A percentile compares a stretch with the other conserved stretches of the same genome.
Conservation (phyloP, 2,329 filamentous ascomycete genomes). For the Verticillium zaregamsianum region DNA sequence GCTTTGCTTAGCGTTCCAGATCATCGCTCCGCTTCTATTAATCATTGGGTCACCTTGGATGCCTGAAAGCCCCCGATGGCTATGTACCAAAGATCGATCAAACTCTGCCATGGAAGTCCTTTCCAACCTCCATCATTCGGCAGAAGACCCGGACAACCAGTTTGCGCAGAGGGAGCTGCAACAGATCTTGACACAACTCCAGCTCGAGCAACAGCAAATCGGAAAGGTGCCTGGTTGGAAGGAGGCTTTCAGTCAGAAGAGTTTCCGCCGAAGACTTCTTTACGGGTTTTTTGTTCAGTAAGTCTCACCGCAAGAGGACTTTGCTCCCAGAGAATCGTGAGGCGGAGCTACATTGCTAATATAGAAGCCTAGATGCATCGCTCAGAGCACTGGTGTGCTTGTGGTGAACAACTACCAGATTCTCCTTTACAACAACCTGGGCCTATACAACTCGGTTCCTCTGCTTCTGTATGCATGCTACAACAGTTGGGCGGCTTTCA, state of each 20-base stretch:
- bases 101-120: conserved; percentile 15
- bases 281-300: conserved; percentile 7
- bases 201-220: conserved; percentile 21
- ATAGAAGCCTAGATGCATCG: background rate
- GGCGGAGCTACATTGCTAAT: too few relatives aligned
- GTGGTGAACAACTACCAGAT: conserved; percentile 5
- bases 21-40: background rate
- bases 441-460: conserved; percentile 2
- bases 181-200: conserved; percentile 1
- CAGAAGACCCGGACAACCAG: conserved; percentile 16
- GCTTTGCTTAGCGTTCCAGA: conserved; percentile 16
- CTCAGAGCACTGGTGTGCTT: background rate
- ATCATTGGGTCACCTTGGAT: background rate
- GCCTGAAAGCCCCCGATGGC: background rate
- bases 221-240: background rate
- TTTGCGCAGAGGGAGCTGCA: conserved; percentile 13
- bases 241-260: conserved; percentile 18
- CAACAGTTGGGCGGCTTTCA: conserved; percentile 6
- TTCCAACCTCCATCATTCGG: conserved; percentile 15
- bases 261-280: conserved; percentile 6
- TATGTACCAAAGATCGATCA: background rate
- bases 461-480: conserved; percentile 6
- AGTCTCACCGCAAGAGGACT: background rate
- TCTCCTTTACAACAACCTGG: conserved; percentile 3
- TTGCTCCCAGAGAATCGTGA: background rate